Evolutionary conservation across 129 eudicot genomes (phyloP).

Genomic region (Oenanthe sinensis): DNA sequence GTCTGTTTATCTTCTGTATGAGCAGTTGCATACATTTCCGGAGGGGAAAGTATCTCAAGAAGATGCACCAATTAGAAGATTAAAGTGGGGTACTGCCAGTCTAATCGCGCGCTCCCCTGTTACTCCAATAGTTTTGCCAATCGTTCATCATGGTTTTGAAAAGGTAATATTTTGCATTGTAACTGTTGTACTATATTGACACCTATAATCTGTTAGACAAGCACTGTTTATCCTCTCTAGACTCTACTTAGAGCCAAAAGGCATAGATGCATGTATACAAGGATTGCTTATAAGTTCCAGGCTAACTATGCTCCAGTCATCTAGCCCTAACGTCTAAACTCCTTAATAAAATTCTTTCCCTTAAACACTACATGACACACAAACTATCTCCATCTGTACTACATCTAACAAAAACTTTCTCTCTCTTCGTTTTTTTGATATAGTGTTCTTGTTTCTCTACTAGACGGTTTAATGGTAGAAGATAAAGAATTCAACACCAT

Average conservation of each 20-base stretch:
- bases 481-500: not conserved
- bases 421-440: not conserved
- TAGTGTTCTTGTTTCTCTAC: not conserved
- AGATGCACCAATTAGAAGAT: conserved; percentile 68
- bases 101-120: conserved; percentile 88
- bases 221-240: not conserved
- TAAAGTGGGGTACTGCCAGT: conserved; percentile 99
- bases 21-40: conserved; percentile 90
- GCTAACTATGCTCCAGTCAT: not conserved
- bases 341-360: not conserved
- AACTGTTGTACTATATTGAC: not conserved
- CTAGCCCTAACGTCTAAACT: not conserved
- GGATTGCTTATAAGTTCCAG: not conserved
- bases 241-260: not conserved
- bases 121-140: conserved; percentile 91
- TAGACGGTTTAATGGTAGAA: not conserved
- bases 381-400: not conserved
- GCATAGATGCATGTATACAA: not conserved
- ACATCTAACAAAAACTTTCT: not conserved
- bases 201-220: not conserved
- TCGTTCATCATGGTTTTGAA: conserved; percentile 75
- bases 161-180: conserved; percentile 36
- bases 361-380: not conserved
- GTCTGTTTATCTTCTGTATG: conserved; percentile 7
- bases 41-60: conserved; percentile 86